These are phyloP conservation scores for Thalassiosira livingstoniorum DNA, from an alignment of 352 stramenopile genomes.

Conservation along the genomic window DNA sequence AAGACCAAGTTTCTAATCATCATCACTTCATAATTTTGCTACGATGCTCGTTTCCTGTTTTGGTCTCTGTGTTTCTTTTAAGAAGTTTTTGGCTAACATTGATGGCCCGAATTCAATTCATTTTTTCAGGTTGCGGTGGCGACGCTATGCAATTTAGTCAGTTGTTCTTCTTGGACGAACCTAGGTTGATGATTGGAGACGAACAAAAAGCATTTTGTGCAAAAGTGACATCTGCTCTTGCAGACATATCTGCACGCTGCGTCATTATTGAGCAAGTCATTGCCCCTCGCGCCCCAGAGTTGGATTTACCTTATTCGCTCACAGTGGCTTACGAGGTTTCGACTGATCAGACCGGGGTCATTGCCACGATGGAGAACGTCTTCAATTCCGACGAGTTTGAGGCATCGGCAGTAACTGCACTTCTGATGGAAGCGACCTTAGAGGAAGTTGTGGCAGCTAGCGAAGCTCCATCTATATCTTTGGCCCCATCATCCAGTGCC, in stretches of 20 bases:
- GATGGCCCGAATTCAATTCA: constrained; percentile 7
- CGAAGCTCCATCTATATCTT: no score
- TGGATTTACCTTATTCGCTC: constrained; percentile 11
- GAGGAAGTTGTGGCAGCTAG: no score
- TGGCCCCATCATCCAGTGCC: no score
- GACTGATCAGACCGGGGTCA: constrained; percentile 8
- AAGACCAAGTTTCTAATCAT: background rate
- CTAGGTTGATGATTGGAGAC: constrained; percentile 40
- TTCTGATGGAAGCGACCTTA: constrained; percentile 14
- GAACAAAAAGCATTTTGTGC: constrained; percentile 51
- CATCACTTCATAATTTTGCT: background rate
- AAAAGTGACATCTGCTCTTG: constrained; percentile 16
- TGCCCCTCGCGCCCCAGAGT: background rate
- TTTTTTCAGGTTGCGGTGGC: constrained; percentile 43
- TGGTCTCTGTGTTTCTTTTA: background rate
- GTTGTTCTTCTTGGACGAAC: constrained; percentile 33
- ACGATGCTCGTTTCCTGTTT: background rate
- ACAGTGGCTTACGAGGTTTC: constrained; percentile 28
- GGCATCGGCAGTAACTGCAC: constrained; percentile 4
- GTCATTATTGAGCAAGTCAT: constrained; percentile 43
- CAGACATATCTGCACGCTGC: constrained; percentile 13
- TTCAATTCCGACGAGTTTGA: constrained; percentile 35
- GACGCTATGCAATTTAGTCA: constrained; percentile 36
- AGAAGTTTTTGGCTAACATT: background rate
- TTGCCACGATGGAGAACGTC: constrained; percentile 2